Percentiles rank a stretch among this genome's conserved stretches.
Evolutionary conservation across 306 rosid genomes (phyloP).

Genomic region (Castanea sativa): DNA sequence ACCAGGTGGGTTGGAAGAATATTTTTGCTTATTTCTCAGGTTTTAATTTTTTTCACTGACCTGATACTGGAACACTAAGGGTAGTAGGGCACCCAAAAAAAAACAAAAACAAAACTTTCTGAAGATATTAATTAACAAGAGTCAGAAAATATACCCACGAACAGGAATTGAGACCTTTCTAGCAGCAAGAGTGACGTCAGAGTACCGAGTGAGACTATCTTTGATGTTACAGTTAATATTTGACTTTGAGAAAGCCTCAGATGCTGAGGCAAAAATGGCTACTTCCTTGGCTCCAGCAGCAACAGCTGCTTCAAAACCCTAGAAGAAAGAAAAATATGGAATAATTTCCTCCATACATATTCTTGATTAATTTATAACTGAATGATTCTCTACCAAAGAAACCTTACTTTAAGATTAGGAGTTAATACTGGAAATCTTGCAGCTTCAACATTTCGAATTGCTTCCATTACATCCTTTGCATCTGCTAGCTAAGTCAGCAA

Average conservation of each 20-base stretch:
- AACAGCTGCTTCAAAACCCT: constrained; percentile 94
- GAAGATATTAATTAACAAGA: too few species aligned
- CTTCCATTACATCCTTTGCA: constrained; percentile 82
- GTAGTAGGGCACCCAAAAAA: too few species aligned
- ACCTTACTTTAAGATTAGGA: constrained; percentile 80
- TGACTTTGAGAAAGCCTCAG: constrained; percentile 83
- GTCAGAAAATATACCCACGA: constrained; percentile 62
- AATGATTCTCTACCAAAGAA: constrained; percentile 4
- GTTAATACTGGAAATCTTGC: constrained; percentile 79
- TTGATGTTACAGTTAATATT: constrained; percentile 79
- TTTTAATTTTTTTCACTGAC: neutral
- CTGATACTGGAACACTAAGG: neutral
- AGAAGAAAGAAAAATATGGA: constrained; percentile 24
- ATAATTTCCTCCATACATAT: constrained; percentile 18
- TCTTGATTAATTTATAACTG: neutral
- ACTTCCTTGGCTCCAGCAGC: constrained; percentile 94
- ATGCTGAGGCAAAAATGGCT: constrained; percentile 89
- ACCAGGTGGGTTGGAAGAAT: neutral
- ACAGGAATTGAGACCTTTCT: constrained; percentile 65
- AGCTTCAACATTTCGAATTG: constrained; percentile 61
- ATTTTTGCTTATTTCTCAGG: neutral
- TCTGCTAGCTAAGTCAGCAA: constrained; percentile 68
- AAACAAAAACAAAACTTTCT: too few species aligned
- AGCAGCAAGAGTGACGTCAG: constrained; percentile 69
- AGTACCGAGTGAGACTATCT: constrained; percentile 71